Evolutionary conservation across 495 filamentous ascomycete genomes (phyloP), one percentile per base, ranked within the genome.

Genomic region (Friedmanniomyces simplex): DNA sequence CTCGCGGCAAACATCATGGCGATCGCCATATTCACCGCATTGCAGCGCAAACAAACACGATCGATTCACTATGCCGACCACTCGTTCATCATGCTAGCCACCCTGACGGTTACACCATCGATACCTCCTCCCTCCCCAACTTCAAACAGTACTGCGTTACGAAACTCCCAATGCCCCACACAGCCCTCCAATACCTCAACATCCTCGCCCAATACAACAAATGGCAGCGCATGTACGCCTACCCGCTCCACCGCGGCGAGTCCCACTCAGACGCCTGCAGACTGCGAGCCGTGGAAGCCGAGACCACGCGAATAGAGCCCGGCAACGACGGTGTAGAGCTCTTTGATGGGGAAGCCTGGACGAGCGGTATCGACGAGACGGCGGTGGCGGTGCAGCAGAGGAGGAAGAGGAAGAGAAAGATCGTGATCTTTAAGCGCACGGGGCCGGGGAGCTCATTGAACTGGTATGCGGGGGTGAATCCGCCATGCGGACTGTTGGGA

Each of bases 401-500:
- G 14, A 42, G 48, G 55, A 51, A 45, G 12, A 50, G 21, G 24
- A 22, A 41, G 28, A 20, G 34, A 11, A 58, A 51, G 22, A 25
- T 59, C 18, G 28, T 59, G 10, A 49, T 53, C 25, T 53, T 59
- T 24, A 59, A 59, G 50, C 47, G 57, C 13, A 43, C 57, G 5
- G 57, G 49, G 6, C 41, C 25, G 14, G 49, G 32, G 18, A 46
- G 41, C 13, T 18, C 11, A 10, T 8, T 34, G 42, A 54, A 54
- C 21, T 54, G 51, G 51, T 54, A 16, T 21, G 25, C 8, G 6
- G 46, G 46, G 11, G 51, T 34, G 32, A 46, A 55, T 55, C 53
- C 53, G 25, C 25, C 49, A 4, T 58, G 55, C 45, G 55, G 46
- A 5, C 4, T 28, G 16, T 8, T 16, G 18, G 49, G 30, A 1